Evolutionary conservation across 164 flowering plant species (phyloP).

Genomic region (Amborella trichopoda): DNA sequence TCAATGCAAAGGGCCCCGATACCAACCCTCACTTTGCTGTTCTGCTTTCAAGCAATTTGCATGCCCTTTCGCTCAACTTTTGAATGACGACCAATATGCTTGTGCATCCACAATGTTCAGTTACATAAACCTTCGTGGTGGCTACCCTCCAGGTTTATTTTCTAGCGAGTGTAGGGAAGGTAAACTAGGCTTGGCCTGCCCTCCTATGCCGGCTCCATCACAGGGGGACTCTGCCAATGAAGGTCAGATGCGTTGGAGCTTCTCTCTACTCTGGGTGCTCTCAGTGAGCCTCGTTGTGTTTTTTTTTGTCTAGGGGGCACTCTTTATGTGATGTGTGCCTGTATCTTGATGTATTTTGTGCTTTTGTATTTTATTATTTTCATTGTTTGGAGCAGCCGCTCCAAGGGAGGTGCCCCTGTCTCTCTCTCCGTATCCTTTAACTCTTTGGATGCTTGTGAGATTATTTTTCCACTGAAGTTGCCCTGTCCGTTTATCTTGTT

Average conservation of each 20-base stretch:
- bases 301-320: no score
- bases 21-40: slow-evolving; percentile 26
- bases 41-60: slow-evolving; percentile 28
- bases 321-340: no score
- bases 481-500: no score
- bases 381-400: no score
- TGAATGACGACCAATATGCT: slow-evolving; percentile 25
- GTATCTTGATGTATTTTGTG: no score
- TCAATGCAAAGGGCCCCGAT: slow-evolving; percentile 49
- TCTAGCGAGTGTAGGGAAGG: slow-evolving; percentile 21
- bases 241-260: slow-evolving; percentile 1
- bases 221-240: background rate
- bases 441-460: no score
- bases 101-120: slow-evolving; percentile 41
- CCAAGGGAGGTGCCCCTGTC: no score
- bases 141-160: slow-evolving; percentile 44
- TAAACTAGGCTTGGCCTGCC: slow-evolving; percentile 24
- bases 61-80: slow-evolving; percentile 19
- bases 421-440: no score
- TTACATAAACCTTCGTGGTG: slow-evolving; percentile 24
- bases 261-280: background rate
- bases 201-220: slow-evolving; percentile 5
- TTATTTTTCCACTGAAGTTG: no score
- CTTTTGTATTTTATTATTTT: no score
- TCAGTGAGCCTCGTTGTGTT: no score